A percentile compares a stretch with the other conserved stretches of the same genome.
These are phyloP conservation scores for Ceratocystis harringtonii DNA, from an alignment of 2,329 filamentous ascomycete species.

Conservation along the genomic window DNA sequence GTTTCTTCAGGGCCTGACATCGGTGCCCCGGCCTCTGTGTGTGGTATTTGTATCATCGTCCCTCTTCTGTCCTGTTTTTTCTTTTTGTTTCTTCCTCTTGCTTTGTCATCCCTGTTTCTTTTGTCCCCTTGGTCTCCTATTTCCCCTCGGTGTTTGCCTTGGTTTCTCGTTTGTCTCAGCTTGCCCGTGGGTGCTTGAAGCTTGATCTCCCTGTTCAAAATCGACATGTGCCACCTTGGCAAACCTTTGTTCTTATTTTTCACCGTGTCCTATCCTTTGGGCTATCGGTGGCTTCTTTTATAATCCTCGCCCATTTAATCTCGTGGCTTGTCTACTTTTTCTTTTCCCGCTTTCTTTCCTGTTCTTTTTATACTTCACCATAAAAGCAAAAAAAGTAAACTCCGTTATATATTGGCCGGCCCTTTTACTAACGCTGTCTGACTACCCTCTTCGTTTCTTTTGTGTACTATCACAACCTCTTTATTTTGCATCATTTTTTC, in stretches of 20 bases:
- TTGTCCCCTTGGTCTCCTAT: not conserved
- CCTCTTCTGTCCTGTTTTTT: not conserved
- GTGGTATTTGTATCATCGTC: not conserved
- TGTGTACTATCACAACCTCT: not conserved
- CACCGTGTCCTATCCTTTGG: not conserved
- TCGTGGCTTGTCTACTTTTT: not conserved
- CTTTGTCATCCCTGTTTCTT: not conserved
- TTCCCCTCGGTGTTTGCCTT: not conserved
- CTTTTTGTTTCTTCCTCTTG: not conserved
- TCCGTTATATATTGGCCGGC: constrained; percentile 8
- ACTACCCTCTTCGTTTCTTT: not conserved
- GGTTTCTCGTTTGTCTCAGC: not conserved
- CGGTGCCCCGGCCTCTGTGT: not conserved
- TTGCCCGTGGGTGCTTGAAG: not conserved
- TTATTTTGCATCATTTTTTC: not conserved
- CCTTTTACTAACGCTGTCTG: not conserved
- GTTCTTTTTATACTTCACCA: constrained; percentile 7
- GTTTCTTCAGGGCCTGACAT: not conserved
- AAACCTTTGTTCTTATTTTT: constrained; percentile 8
- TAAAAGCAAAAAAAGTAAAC: not conserved
- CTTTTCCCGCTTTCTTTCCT: not conserved
- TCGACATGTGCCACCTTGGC: constrained; percentile 2
- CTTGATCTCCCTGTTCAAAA: not conserved
- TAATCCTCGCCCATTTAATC: not conserved
- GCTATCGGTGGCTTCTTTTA: not conserved